Base-by-base conservation (phyloP, 805 yeast species). In the Torulaspora gathmanii region DNA sequence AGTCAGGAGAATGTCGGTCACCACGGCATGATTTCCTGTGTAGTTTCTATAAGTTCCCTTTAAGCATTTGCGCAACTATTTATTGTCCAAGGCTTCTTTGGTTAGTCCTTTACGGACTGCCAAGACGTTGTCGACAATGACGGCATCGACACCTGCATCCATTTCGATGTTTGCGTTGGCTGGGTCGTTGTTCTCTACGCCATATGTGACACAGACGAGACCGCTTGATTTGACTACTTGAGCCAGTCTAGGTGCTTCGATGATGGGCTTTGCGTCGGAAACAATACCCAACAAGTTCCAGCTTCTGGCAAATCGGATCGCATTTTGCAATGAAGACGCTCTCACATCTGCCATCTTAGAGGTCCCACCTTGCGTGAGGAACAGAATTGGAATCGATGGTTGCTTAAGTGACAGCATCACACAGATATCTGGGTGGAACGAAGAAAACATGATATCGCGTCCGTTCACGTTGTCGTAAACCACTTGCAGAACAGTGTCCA, bases 141-240 rank as follows among this genome's bases (percentile, higher is more conserved):
- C 97, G 0, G 99, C 99, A 71, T 91, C 98, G 10, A 91, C 96
- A 7, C 98, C 98, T 3, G 95, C 90, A 51, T 79, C 80, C 83
- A 91, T 83, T 65, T 91, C 96, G 46, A 85, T 70, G 54, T 80
- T 81, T 23, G 95, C 89, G 50, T 81, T 80, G 46, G 79, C 88
- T 0, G 97, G 96, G 28, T 79, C 80, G 57, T 91, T 91, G 64
- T 91, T 91, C 61, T 77, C 74, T 1, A 77, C 74, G 23, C 98
- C 98, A 57, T 91, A 91, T 0, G 96, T 86, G 45, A 91, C 91
- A 66, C 96, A 90, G 10, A 90, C 96, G 51, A 91, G 73, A 0
- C 97, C 97, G 40, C 85, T 79, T 12, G 88, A 81, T 63, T 91
- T 91, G 26, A 91, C 95, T n/a, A 87, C 95, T 50, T 81, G 80